Conservation (phyloP, 2,329 filamentous ascomycete genomes). For the Alternaria dauci region DNA sequence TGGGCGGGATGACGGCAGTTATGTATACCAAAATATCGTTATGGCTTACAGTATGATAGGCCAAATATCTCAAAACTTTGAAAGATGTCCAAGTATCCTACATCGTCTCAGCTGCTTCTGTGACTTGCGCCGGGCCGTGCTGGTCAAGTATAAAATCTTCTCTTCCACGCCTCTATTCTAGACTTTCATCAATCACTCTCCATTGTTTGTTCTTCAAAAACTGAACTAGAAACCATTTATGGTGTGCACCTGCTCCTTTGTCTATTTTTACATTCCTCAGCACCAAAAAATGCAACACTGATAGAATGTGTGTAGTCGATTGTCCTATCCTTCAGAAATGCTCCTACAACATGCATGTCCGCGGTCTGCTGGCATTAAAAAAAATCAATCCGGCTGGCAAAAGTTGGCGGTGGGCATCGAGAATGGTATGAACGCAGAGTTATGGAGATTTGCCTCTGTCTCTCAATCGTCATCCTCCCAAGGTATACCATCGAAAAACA, state of each 20-base stretch:
- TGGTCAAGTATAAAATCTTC: neutral
- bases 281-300: too few species aligned
- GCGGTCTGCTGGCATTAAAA: neutral
- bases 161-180: rapidly evolving
- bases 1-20: neutral
- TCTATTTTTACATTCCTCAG: too few species aligned
- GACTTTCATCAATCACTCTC: neutral
- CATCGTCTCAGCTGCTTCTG: neutral
- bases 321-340: neutral
- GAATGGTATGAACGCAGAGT: too few species aligned
- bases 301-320: neutral
- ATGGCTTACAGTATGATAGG: neutral
- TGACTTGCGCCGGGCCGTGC: neutral
- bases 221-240: neutral
- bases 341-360: neutral
- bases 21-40: neutral
- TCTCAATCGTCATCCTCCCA: too few species aligned
- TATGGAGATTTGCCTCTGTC: too few species aligned
- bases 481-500: too few species aligned
- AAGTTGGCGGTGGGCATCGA: neutral
- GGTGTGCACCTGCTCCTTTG: neutral
- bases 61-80: neutral
- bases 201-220: neutral
- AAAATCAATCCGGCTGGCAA: neutral
- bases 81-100: neutral